Base-by-base conservation (phyloP, 129 eudicot species). In the Daucus carota region DNA sequence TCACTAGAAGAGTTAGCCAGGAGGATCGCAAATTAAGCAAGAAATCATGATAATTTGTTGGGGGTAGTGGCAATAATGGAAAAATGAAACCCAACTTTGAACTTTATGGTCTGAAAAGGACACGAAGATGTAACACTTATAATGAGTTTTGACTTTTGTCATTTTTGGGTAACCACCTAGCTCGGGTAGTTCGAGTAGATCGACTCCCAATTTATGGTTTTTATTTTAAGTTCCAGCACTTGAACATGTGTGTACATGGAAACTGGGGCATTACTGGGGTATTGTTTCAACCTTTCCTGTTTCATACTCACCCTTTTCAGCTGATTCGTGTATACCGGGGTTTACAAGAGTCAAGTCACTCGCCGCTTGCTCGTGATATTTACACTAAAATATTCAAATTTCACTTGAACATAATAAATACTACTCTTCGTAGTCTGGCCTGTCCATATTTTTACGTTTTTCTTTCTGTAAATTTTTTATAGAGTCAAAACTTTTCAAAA, bases 71-170 rank as follows among this genome's bases (percentile, higher is more conserved):
- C 26, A 57, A 57, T 57, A 57, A 57, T 63, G 22, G 38, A 63
- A 29, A 29, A 63, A 26, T 28, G 14, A 63, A 29, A 31, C 40
- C 22, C 38, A 31, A 63, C 3, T 60, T 60, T 60, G 33, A 29
- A 60, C 17, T 63, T 63, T 63, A 31, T 63, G 70, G 70, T 63
- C 36, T 29, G 70, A 63, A 63, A 63, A 63, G 70, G 70, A 63
- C 70, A 63, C 3, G 38, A 28, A 29, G 70, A 31, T 29, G 22
- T 1, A 63, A 31, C 38, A 63, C 22, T 63, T 63, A 63, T 63
- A 63, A 63, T 63, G 70, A 29, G 31, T 29, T 63, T 12, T 63
- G 70, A 29, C 65, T 29, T 63, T 12, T 63, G 70, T 63, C 70
- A 12, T 3, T 29, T 63, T 29, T 63, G 36, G 9, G 70, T n/a